These are phyloP conservation scores for Trichoderma lentiforme DNA, from an alignment of 2,329 filamentous ascomycete species.

Conservation along the genomic window DNA sequence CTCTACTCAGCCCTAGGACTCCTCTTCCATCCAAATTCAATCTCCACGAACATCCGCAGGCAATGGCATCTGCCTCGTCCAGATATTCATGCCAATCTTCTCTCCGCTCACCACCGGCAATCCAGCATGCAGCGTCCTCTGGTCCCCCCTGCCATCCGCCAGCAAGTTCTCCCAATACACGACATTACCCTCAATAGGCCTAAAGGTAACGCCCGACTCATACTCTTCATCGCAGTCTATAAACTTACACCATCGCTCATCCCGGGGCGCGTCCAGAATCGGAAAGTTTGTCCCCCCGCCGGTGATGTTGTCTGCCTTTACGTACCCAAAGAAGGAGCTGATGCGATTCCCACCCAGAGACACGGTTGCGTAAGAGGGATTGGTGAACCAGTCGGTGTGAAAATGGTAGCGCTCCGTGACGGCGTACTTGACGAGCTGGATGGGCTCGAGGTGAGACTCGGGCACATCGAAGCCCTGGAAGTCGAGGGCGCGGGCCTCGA, in stretches of 20 bases:
- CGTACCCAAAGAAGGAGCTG: slow-evolving; percentile 48
- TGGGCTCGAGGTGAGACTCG: slow-evolving; percentile 40
- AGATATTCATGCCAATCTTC: slow-evolving; percentile 53
- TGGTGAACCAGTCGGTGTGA: slow-evolving; percentile 51
- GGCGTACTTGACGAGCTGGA: slow-evolving; percentile 48
- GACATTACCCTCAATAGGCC: slow-evolving; percentile 45
- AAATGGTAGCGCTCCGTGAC: slow-evolving; percentile 45
- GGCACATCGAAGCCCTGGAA: slow-evolving; percentile 44
- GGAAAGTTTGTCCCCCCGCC: slow-evolving; percentile 51
- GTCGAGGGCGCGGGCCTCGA: slow-evolving; percentile 44
- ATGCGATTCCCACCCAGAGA: slow-evolving; percentile 43
- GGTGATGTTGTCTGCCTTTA: slow-evolving; percentile 40
- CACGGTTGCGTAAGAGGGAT: slow-evolving; percentile 36
- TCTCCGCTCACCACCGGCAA: slow-evolving; percentile 43
- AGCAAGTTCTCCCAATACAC: slow-evolving; percentile 49
- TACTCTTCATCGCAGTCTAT: slow-evolving; percentile 48
- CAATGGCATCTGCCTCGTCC: slow-evolving; percentile 44
- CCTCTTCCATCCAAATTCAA: not conserved
- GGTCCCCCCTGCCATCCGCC: slow-evolving; percentile 39
- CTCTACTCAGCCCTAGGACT: not conserved
- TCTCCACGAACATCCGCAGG: slow-evolving; percentile 25
- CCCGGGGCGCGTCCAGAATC: slow-evolving; percentile 36
- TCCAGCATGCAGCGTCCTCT: slow-evolving; percentile 45
- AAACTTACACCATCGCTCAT: slow-evolving; percentile 42
- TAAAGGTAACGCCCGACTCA: slow-evolving; percentile 47